Conservation (phyloP, 2,329 filamentous ascomycete species). For the Atkinsonella hypoxylon region DNA sequence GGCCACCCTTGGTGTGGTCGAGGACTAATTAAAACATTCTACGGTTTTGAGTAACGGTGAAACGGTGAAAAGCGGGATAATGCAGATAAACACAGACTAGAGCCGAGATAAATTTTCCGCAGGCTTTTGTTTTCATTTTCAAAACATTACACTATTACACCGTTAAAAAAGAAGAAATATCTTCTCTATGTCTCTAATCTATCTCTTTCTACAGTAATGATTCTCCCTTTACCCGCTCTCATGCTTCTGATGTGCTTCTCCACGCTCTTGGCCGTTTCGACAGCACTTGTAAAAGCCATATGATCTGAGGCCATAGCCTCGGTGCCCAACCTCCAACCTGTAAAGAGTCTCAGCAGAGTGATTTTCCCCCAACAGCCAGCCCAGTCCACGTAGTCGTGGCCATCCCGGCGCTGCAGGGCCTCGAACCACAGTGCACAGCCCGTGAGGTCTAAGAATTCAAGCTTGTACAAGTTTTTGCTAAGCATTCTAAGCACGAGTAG, state of each 20-base stretch:
- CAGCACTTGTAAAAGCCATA: constrained; percentile 22
- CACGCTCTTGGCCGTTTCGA: constrained; percentile 27
- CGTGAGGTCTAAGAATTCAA: constrained; percentile 50
- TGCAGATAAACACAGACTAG: too few species aligned
- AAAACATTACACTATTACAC: too few species aligned
- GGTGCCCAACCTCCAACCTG: constrained; percentile 28
- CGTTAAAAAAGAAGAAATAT: background rate
- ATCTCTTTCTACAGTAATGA: constrained; percentile 37
- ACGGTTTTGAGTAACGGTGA: too few species aligned
- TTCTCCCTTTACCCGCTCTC: constrained; percentile 35
- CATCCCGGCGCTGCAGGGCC: constrained; percentile 30
- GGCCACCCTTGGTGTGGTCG: too few species aligned
- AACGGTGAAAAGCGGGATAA: too few species aligned
- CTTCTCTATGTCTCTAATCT: background rate
- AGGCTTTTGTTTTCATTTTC: too few species aligned
- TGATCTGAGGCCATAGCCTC: constrained; percentile 22
- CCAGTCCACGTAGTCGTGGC: constrained; percentile 42
- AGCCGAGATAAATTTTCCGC: too few species aligned
- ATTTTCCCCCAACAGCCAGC: constrained; percentile 41
- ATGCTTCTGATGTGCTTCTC: constrained; percentile 35
- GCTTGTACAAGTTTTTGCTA: constrained; percentile 40
- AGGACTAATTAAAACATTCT: too few species aligned
- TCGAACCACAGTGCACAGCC: constrained; percentile 45
- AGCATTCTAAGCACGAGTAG: constrained; percentile 42
- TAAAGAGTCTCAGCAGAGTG: constrained; percentile 29